Base-by-base conservation (phyloP, 495 filamentous ascomycete species). In the Aspergillus cavernicola region DNA sequence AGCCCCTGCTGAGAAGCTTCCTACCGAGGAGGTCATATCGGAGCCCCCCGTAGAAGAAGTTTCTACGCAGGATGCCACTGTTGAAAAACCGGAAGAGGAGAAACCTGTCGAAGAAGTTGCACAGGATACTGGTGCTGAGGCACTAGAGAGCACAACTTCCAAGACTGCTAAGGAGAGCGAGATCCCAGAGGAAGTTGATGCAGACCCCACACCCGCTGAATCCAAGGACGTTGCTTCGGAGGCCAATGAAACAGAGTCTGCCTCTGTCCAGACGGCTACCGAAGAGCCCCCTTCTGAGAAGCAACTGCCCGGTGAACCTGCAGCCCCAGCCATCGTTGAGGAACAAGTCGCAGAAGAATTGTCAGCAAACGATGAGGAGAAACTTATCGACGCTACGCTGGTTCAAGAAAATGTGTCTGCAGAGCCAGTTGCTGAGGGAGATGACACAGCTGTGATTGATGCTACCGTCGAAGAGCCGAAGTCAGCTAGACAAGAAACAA, bases 281-380 rank as follows among this genome's bases (percentile, higher is more conserved):
- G 53, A 53, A 19, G 48, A 53, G n/a, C 2, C 23, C 26, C 40
- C 53, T 15, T 28, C 36, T n/a, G 26, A 47, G 12, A 46, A 52
- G 11, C 19, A 22, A 13, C 32, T 36, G 5, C 10, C 45, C 3
- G 20, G 37, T 19, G 56, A 63, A 26, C 32, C 51, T 6, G 38
- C 20, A 31, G 23, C 48, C 9, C 42, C 51, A 18, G 36, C 41
- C 18, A 47, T 40, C 7, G 53, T 37, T 8, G 58, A 59, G 36
- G 52, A 53, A 39, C 50, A 43, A 11, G 46, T 48, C 6, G 50
- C 46, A 1, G 58, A 58, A 29, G 55, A 63, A 20, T 45, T 56
- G 1, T 22, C 39, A 6, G 22, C 28, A 12, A 57, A 62, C 20
- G 62, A 62, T 35, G 23, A 19, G 20, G 47, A 60, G 16, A 18